phyloP scores from a whole-genome alignment of 371 early-diverging fungal genomes.

The Mucor velutinosus region DNA sequence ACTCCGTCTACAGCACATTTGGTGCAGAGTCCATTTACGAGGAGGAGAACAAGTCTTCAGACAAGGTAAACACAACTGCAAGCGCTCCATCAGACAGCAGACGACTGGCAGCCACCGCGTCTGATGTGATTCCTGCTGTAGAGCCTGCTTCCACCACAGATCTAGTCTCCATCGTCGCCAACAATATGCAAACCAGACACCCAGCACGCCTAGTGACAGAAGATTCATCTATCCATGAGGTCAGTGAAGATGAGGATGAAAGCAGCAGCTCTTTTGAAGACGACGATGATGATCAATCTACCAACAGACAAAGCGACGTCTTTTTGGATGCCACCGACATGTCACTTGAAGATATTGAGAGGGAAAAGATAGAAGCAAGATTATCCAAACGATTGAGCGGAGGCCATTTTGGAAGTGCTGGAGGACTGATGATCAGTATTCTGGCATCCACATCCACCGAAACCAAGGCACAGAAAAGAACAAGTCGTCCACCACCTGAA shows the following conservation, averaged over 20 bases:
- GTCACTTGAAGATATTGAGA: conserved; percentile 45
- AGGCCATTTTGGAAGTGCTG: conserved; percentile 55
- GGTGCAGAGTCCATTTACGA: conserved; percentile 13
- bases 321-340: conserved; percentile 46
- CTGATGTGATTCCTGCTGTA: neutral
- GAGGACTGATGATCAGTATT: conserved; percentile 45
- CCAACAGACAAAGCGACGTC: conserved; percentile 32
- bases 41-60: neutral
- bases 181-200: conserved; percentile 26
- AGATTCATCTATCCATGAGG: conserved; percentile 1
- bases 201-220: conserved; percentile 14
- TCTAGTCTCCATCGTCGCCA: conserved; percentile 5
- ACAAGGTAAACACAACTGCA: neutral
- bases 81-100: neutral
- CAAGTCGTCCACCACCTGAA: conserved; percentile 35
- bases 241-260: conserved; percentile 16
- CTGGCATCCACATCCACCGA: conserved; percentile 12
- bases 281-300: conserved; percentile 28
- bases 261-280: conserved; percentile 18
- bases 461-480: conserved; percentile 14
- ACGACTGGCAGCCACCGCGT: neutral
- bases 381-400: conserved; percentile 50
- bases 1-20: conserved; percentile 46
- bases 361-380: conserved; percentile 31
- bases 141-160: neutral